Percentiles rank a stretch among this genome's conserved stretches.
Conservation (phyloP, 306 rosid genomes). For the Luffa aegyptiaca region DNA sequence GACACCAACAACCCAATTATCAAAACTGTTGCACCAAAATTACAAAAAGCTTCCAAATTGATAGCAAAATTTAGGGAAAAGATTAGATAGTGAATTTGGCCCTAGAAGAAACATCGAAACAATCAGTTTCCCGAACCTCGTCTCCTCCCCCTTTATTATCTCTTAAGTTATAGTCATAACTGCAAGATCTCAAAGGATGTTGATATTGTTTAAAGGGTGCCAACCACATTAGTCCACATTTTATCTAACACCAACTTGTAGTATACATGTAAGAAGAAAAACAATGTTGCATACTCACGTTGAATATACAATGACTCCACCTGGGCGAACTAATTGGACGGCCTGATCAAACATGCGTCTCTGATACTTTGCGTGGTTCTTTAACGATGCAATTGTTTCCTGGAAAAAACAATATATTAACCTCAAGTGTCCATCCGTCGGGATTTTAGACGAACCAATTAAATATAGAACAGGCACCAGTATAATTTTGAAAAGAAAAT, state of each 20-base stretch:
- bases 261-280: neutral
- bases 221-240: neutral
- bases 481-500: neutral
- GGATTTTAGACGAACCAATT: neutral
- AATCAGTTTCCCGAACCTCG: neutral
- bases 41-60: neutral
- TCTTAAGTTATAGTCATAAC: neutral
- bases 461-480: neutral
- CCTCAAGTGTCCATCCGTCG: neutral
- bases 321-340: constrained; percentile 70
- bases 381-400: constrained; percentile 75
- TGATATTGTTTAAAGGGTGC: neutral
- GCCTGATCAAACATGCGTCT: constrained; percentile 92
- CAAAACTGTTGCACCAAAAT: neutral
- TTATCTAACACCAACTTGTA: neutral
- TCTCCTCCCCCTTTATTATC: neutral
- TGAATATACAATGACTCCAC: constrained; percentile 86
- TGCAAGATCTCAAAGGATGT: neutral
- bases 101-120: neutral
- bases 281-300: constrained; percentile 46
- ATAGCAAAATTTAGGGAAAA: neutral
- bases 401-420: constrained; percentile 21
- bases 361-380: constrained; percentile 70
- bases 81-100: neutral
- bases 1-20: neutral